Conservation (phyloP, 1,139 yeast species). For the Citeromyces siamensis region DNA sequence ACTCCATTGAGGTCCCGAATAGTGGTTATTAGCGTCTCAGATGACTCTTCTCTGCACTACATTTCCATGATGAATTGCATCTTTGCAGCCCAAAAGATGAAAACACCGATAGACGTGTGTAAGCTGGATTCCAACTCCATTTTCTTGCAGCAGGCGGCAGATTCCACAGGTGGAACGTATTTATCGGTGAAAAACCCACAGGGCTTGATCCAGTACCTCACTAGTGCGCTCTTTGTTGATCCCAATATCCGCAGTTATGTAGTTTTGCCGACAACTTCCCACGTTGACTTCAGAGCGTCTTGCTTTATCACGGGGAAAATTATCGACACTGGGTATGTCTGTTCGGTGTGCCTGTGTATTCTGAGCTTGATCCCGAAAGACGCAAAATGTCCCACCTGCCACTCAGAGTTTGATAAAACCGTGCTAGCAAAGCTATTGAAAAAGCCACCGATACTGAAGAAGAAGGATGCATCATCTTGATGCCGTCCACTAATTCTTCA, state of each 20-base stretch:
- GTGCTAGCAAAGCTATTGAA: slow-evolving; percentile 39
- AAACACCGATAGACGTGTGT: slow-evolving; percentile 82
- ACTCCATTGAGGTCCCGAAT: slow-evolving; percentile 57
- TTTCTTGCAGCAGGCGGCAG: slow-evolving; percentile 90
- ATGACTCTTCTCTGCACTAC: slow-evolving; percentile 71
- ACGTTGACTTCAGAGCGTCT: slow-evolving; percentile 89
- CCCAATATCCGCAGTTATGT: slow-evolving; percentile 68
- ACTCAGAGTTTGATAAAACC: slow-evolving; percentile 47
- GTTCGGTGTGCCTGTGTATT: slow-evolving; percentile 87
- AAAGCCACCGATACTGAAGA: slow-evolving; percentile 29
- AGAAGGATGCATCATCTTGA: slow-evolving; percentile 7
- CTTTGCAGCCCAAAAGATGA: slow-evolving; percentile 91
- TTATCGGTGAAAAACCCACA: slow-evolving; percentile 60
- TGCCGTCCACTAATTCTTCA: too few relatives aligned
- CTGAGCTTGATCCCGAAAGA: slow-evolving; percentile 38
- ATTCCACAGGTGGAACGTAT: slow-evolving; percentile 88
- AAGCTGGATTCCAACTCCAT: slow-evolving; percentile 72
- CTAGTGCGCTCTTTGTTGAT: slow-evolving; percentile 69
- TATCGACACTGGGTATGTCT: slow-evolving; percentile 88
- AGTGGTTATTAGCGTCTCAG: slow-evolving; percentile 62
- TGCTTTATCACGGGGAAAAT: slow-evolving; percentile 84
- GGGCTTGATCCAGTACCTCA: slow-evolving; percentile 67
- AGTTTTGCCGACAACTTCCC: slow-evolving; percentile 72
- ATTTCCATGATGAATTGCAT: slow-evolving; percentile 93
- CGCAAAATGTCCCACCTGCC: slow-evolving; percentile 54